Evolutionary conservation across 192 early-diverging fungal species (phyloP), one percentile per base, ranked within the genome.

Genomic region (Pecoramyces ruminantium): DNA sequence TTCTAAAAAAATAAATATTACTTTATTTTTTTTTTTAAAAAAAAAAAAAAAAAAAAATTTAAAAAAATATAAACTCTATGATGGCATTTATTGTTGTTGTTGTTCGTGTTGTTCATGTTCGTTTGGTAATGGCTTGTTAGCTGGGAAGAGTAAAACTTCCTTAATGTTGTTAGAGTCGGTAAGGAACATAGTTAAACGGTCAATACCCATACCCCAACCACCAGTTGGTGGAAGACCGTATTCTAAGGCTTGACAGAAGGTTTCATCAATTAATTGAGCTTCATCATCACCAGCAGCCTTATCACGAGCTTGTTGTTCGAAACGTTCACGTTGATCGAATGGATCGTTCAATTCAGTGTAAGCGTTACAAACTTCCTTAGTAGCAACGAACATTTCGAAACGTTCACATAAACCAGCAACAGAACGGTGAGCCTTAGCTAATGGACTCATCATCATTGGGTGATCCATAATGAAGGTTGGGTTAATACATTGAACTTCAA

Each of bases 291-390:
- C 97, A 79, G 94, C 95, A 81, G 89, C 97, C 92, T 99, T 99
- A 85, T 99, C 96, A 38, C 83, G 86, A 30, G 97, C 97, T 89
- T 99, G 97, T 89, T 97, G 95, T 51, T 92, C 97, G 86, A 99
- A 99, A 84, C 96, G 90, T 86, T 96, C 96, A 81, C 97, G 93
- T 88, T 99, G 97, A 83, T 97, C 97, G 85, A 96, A 97, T 58
- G 97, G 97, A 89, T 99, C 97, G 90, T 99, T 99, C 86, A 99
- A 91, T 92, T 99, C 97, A 13, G 97, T 99, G 93, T 98, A 99
- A 29, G 96, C 95, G 83, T 99, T 99, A 90, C 95, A 96, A 79
- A 99, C 90, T 85, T 99, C 97, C 93, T 98, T 99, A 86, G 95
- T 97, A 80, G 95, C 96, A 11, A 99, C 96, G 85, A 99, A 99